Percentiles rank a stretch among this genome's conserved stretches.
Evolutionary conservation across 1,284 basidiomycete species (phyloP).

Genomic region (Mycena sp.): DNA sequence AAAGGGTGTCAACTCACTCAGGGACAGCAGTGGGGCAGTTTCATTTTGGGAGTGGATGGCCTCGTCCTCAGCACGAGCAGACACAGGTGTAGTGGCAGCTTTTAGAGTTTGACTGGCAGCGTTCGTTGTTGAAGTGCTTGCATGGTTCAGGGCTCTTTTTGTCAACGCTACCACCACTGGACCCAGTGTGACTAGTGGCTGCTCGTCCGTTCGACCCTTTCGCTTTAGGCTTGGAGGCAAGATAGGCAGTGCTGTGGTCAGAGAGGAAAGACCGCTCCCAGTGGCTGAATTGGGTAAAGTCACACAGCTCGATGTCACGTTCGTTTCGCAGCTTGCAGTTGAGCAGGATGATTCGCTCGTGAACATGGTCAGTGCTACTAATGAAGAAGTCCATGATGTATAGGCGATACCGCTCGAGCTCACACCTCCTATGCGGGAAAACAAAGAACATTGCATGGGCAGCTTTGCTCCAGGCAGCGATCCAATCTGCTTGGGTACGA

Average conservation of each 20-base stretch:
- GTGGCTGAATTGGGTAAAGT: slow-evolving; percentile 25
- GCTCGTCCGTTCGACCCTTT: neutral
- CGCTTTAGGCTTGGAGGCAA: slow-evolving; percentile 18
- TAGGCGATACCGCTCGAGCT: slow-evolving; percentile 37
- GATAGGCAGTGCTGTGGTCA: slow-evolving; percentile 30
- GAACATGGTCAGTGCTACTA: slow-evolving; percentile 3
- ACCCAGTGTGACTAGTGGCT: neutral
- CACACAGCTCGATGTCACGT: slow-evolving; percentile 35
- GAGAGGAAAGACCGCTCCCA: slow-evolving; percentile 27
- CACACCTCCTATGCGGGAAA: slow-evolving; percentile 38
- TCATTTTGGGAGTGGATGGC: slow-evolving; percentile 16
- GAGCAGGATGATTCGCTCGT: slow-evolving; percentile 38
- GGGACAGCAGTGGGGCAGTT: neutral
- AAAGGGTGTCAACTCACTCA: neutral
- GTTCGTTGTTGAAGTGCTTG: slow-evolving; percentile 24
- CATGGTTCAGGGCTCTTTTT: slow-evolving; percentile 20
- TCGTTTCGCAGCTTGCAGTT: slow-evolving; percentile 39
- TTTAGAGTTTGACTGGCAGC: neutral
- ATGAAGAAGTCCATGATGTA: slow-evolving; percentile 39
- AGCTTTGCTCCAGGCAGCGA: slow-evolving; percentile 34
- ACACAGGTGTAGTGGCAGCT: slow-evolving; percentile 27
- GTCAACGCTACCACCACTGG: too few species aligned
- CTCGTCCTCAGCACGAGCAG: slow-evolving; percentile 26
- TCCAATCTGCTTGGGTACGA: slow-evolving; percentile 39
- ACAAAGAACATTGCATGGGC: slow-evolving; percentile 33